Evolutionary conservation across 306 rosid genomes (phyloP), one percentile per base, ranked within the genome.

Genomic region (Pyrus pyrifolia): DNA sequence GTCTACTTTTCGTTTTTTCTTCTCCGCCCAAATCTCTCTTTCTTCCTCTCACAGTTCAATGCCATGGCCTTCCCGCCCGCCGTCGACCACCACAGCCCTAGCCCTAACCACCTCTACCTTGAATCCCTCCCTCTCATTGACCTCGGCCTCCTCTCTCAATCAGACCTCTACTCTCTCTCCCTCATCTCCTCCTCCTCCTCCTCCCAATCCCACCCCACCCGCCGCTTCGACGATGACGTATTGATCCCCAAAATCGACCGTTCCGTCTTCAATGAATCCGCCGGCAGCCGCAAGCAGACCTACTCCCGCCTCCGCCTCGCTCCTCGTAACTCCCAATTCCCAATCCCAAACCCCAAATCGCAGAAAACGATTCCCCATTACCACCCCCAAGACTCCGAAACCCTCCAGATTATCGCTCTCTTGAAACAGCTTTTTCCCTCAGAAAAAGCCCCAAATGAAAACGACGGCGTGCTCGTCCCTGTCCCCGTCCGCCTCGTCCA

Each of bases 201-300:
- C 18, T 81, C 91, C 18, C 80, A 3, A 59, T 27, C 77, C 68
- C 67, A 69, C 73, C 80, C 74, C 68, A 72, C 62, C 70, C n/a
- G 21, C 81, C 58, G 73, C 69, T 55, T 21, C 79, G 85, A 78
- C 74, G 85, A 88, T 79, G 86, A 83, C 67, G 76, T 84, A 30
- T 52, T 83, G 51, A 78, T 85, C 87, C 97, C 96, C 67, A 91
- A 88, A 80, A 91, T 93, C 38, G 96, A 93, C 88, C 98, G 98
- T 78, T 87, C 97, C 49, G 87, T 87, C 74, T 93, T 93, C 83
- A 93, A 93, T 53, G 97, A 91, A 71, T 91, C 97, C 81, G 97
- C 98, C 46, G 97, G 97, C 4, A 93, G 98, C 75, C 97, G 98
- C 3, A 93, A 90, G 52, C 98, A 93, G 71, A 93, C 98, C 61